Evolutionary conservation across 345 rosid genomes (phyloP), one percentile per base, ranked within the genome.

Genomic region (Jatropha curcas): DNA sequence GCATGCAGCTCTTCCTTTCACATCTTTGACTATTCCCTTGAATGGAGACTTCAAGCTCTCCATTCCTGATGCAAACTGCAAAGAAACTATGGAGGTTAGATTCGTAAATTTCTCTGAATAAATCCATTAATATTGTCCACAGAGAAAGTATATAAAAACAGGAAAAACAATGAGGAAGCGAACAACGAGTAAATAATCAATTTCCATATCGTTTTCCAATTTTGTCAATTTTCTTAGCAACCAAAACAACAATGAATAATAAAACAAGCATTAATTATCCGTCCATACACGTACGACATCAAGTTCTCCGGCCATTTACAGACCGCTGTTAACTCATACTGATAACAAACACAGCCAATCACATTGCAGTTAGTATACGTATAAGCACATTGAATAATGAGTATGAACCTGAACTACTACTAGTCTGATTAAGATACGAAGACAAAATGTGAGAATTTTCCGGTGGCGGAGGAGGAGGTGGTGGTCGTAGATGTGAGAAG

Each of bases 11-110:
- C 96, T 88, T 68, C 89, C 92, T 81, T 79, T 71, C 63, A 83
- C 72, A 84, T 90, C 96, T 37, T 81, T 76, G 70, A 78, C 78
- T 71, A 90, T 86, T 74, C 98, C 94, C n/a, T 81, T 73, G 76
- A 90, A 86, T 57, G 94, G 96, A 57, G 80, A 71, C 79, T 67
- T 84, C n/a, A 77, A 68, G 72, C 65, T 52, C 77, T 76, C 89
- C 93, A 87, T 90, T 66, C 60, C 84, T 78, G 80, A 71, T 67
- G 19, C 22, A 31, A 77, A 64, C 19, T 20, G 30, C 39, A 48
- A 50, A 22, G n/a, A n/a, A n/a, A n/a, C n/a, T n/a, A n/a, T n/a
- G n/a, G n/a, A n/a, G 17, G 59, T 55, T 55, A 51, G 67, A 14
- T 48, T 31, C 16, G 3, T 60, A 30, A 63, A 58, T 8, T 30